Evolutionary conservation across 169 alveolate genomes (phyloP).

Genomic region (Perkinsus chesapeaki): DNA sequence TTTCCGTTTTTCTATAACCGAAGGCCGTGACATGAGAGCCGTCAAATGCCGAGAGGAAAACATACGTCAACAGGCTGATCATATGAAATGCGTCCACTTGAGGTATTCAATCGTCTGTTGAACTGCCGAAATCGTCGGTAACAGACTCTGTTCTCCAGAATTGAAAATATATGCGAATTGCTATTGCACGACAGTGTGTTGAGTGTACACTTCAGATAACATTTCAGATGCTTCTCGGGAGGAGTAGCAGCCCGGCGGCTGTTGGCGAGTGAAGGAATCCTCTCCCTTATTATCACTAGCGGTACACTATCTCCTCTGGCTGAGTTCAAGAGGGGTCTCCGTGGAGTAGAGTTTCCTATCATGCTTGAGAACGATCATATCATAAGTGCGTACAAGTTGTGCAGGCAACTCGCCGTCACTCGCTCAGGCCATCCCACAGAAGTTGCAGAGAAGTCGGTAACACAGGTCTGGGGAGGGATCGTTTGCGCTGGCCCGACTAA

Average conservation of each 20-base stretch:
- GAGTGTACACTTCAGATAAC: neutral
- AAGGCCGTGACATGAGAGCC: neutral
- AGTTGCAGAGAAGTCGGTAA: neutral
- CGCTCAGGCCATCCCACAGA: neutral
- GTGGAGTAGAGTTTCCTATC: slow-evolving; percentile 69
- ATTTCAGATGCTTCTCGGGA: neutral
- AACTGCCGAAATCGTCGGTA: no score
- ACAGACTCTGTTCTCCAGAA: no score
- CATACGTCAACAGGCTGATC: neutral
- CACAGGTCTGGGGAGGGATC: neutral
- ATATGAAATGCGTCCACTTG: neutral
- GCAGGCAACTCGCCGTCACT: neutral
- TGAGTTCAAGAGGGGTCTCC: slow-evolving; percentile 72
- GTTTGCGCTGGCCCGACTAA: neutral
- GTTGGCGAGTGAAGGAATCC: neutral
- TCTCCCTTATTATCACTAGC: slow-evolving; percentile 77
- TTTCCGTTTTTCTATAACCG: neutral
- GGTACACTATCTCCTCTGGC: slow-evolving; percentile 88
- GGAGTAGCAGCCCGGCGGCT: neutral
- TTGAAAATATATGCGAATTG: no score
- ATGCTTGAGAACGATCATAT: slow-evolving; percentile 85
- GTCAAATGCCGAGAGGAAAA: neutral
- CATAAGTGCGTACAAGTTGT: slow-evolving; percentile 63
- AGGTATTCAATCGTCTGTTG: no score
- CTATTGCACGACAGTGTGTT: no score